Evolutionary conservation across 257 asterid genomes (phyloP).

Genomic region (Fraxinus americana): DNA sequence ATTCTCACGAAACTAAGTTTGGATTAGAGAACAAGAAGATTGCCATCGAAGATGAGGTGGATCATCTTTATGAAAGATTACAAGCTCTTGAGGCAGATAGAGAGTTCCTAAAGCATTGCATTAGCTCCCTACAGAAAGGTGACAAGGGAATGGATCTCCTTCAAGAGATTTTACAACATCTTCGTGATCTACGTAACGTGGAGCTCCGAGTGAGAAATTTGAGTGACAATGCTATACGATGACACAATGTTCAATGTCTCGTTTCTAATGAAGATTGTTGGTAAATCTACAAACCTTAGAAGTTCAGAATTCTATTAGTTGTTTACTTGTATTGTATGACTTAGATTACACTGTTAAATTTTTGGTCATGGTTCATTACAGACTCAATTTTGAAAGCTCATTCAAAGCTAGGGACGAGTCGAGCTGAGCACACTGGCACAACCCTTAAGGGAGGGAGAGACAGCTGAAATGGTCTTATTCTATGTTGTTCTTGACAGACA

Average conservation of each 20-base stretch:
- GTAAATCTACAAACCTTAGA: slow-evolving; percentile 23
- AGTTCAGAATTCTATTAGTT: not conserved
- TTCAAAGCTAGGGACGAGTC: slow-evolving; percentile 18
- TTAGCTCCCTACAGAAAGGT: slow-evolving; percentile 83
- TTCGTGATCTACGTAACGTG: slow-evolving; percentile 68
- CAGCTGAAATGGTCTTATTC: slow-evolving; percentile 34
- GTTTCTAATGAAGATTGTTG: slow-evolving; percentile 23
- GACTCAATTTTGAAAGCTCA: slow-evolving; percentile 26
- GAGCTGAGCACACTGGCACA: slow-evolving; percentile 15
- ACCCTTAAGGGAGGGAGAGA: slow-evolving; percentile 27
- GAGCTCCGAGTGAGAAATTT: slow-evolving; percentile 68
- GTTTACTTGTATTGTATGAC: not conserved
- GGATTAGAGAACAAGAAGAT: slow-evolving; percentile 53
- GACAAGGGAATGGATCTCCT: slow-evolving; percentile 93
- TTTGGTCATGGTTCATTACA: slow-evolving; percentile 25
- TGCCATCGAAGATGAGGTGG: slow-evolving; percentile 79
- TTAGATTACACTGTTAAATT: slow-evolving; percentile 14
- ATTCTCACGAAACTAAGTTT: slow-evolving; percentile 31
- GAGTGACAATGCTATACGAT: slow-evolving; percentile 39
- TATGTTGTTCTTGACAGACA: slow-evolving; percentile 50
- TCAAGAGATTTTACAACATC: slow-evolving; percentile 85
- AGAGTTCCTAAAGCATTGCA: slow-evolving; percentile 87
- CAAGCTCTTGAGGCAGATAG: slow-evolving; percentile 95
- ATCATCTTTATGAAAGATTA: slow-evolving; percentile 81
- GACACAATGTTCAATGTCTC: slow-evolving; percentile 12